Percentiles rank a stretch among this genome's conserved stretches.
phyloP scores from a whole-genome alignment of 495 filamentous ascomycete species.

The Rostrohypoxylon terebratum region DNA sequence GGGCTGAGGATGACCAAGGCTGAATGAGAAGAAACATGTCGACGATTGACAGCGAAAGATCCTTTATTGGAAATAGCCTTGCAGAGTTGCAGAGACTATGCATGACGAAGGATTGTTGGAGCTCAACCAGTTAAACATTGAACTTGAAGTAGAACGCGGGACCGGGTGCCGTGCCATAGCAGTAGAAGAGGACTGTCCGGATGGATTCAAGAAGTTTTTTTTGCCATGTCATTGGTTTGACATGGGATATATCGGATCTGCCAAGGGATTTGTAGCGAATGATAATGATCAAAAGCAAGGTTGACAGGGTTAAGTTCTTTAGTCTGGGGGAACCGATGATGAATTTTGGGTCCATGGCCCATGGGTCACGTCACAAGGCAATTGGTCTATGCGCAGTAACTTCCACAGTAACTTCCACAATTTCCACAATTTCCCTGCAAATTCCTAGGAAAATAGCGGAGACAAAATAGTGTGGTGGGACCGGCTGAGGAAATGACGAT shows the following conservation, averaged over 20 bases:
- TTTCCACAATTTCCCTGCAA: neutral
- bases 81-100: slow-evolving; percentile 16
- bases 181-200: slow-evolving; percentile 5
- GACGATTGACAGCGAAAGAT: slow-evolving; percentile 27
- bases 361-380: slow-evolving; percentile 34
- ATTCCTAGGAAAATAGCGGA: slow-evolving; percentile 32
- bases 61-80: slow-evolving; percentile 30
- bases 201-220: slow-evolving; percentile 15
- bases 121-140: slow-evolving; percentile 1
- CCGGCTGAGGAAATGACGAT: slow-evolving; percentile 45
- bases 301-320: neutral
- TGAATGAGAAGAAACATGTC: neutral
- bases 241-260: slow-evolving; percentile 21
- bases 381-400: slow-evolving; percentile 35
- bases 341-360: slow-evolving; percentile 22
- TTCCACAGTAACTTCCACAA: neutral
- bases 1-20: slow-evolving; percentile 22
- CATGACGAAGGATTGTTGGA: neutral
- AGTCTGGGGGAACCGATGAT: slow-evolving; percentile 20
- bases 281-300: neutral
- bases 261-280: slow-evolving; percentile 33
- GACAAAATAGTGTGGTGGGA: slow-evolving; percentile 27
- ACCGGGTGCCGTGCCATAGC: slow-evolving; percentile 25
- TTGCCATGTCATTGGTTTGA: slow-evolving; percentile 32
- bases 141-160: slow-evolving; percentile 22